Base-by-base conservation (phyloP, 2,329 filamentous ascomycete species). In the Exophiala sp. region DNA sequence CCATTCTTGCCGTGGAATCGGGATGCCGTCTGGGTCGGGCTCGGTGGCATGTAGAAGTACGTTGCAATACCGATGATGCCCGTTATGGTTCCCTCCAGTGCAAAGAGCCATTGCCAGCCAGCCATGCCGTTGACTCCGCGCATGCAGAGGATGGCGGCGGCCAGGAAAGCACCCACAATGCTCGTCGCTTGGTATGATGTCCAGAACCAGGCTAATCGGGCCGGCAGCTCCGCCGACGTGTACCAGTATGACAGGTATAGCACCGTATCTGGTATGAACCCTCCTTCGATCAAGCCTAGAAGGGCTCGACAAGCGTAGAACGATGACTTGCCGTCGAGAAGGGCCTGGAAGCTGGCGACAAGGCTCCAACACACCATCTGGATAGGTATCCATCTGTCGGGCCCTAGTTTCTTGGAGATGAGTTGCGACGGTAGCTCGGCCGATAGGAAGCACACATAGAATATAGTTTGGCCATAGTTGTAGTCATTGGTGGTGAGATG, bases 201-300 rank as follows among this genome's bases (percentile, higher is more conserved):
- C 82, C 82, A 87, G 65, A 85, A 85, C 60, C 73, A 75, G 55
- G 75, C 75, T 10, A 86, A 65, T 2, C 83, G 74, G 7, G 30
- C 48, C 5, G 56, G 57, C n/a, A 60, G 55, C 38, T 60, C 57
- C 18, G 32, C 32, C 1, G 77, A 75, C 42, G 78, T 88, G 67
- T 87, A 88, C 62, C 82, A 88, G 63, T 88, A 87, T 3, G 77
- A 81, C 3, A 87, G 70, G 64, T 82, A 88, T 7, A 70, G 55
- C 18, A 70, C 59, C 34, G 51, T 47, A 30, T 64, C 65, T 2
- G 66, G 65, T 22, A 65, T 67, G 43, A 76, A 76, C 2, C 75
- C 75, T 58, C 75, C 70, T 21, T 76, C 64, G 3, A 77, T 61
- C 3, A 66, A 48, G 2, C 73, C 74, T 1, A 77, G 62, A 0